Base-by-base conservation (phyloP, 2,329 filamentous ascomycete genomes). In the Microcyclospora pomicola region DNA sequence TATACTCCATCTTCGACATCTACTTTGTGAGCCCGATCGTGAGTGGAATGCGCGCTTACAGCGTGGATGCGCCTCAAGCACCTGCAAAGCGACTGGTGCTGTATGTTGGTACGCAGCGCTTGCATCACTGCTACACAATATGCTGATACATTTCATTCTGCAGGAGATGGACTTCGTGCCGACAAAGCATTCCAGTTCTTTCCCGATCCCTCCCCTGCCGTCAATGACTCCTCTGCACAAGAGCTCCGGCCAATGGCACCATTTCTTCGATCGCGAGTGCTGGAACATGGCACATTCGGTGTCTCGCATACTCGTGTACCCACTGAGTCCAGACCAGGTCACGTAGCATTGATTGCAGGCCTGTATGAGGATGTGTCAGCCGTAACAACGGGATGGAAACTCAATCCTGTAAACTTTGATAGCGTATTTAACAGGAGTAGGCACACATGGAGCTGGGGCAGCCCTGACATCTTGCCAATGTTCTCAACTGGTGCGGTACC, bases 381-480 rank as follows among this genome's bases (percentile, higher is more conserved):
- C 2, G 91, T 98, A 14, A 93, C 82, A 24, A 98, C 92, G 1
- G 91, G 91, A 12, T 98, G 91, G 91, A 96, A 98, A 64, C 66
- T 95, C 50, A 98, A 98, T 57, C 91, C 91, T 0, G 91, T 98
- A 54, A 82, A 96, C 56, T 98, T 98, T 54, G 91, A 98, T 64
- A 96, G 88, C 54, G 86, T 98, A 9, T 98, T 98, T 72, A 98
- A 98, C 59, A 77, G 84, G 45, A 96, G 88, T 56, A 72, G 80
- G 33, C 92, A 98, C 63, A 98, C 92, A 6, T 98, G 91, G 91
- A 94, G 87, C 60, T 98, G 91, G 91, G 91, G 91, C 2, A 95
- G 87, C 55, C 91, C 91, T 1, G 91, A 98, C 61, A 98, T 98
- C 52, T 64, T 98, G 48, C 83, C 83, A 38, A 98, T 98, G 91